Evolutionary conservation across 306 rosid species (phyloP).

Genomic region (Hippophae gyantsensis): DNA sequence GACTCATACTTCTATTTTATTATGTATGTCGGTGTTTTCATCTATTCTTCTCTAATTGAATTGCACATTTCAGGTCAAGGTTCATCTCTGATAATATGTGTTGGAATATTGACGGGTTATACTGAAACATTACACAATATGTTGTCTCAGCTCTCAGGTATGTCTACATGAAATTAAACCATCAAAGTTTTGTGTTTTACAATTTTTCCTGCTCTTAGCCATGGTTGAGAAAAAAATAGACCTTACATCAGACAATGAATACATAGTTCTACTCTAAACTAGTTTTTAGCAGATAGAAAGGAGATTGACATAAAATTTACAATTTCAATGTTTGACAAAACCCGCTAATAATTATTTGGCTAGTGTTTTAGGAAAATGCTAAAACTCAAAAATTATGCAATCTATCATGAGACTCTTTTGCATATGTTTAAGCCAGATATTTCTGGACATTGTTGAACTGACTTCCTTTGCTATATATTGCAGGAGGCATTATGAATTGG

Average conservation of each 20-base stretch:
- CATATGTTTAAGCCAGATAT: conserved; percentile 3
- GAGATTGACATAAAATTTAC: neutral
- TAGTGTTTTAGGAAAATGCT: neutral
- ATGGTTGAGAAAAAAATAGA: too few species aligned
- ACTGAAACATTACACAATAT: conserved; percentile 82
- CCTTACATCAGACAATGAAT: too few species aligned
- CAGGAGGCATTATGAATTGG: conserved; percentile 69
- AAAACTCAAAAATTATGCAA: neutral
- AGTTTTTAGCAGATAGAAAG: too few species aligned
- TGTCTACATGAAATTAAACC: too few species aligned
- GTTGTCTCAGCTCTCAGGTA: conserved; percentile 91
- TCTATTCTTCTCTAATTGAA: conserved; percentile 20
- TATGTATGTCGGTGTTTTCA: conserved; percentile 11
- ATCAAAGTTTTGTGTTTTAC: too few species aligned
- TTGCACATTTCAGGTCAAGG: conserved; percentile 80
- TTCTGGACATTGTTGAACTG: conserved; percentile 10
- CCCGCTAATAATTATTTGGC: neutral
- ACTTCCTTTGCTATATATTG: conserved; percentile 21
- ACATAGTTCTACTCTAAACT: too few species aligned
- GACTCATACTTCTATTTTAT: neutral
- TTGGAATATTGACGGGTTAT: conserved; percentile 89
- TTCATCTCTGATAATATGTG: conserved; percentile 81
- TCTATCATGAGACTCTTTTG: neutral
- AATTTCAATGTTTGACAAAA: neutral
- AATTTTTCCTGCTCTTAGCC: too few species aligned